A percentile compares a stretch with the other conserved stretches of the same genome.
Conservation (phyloP, 331 rosid species). For the Pyracantha coccinea region DNA sequence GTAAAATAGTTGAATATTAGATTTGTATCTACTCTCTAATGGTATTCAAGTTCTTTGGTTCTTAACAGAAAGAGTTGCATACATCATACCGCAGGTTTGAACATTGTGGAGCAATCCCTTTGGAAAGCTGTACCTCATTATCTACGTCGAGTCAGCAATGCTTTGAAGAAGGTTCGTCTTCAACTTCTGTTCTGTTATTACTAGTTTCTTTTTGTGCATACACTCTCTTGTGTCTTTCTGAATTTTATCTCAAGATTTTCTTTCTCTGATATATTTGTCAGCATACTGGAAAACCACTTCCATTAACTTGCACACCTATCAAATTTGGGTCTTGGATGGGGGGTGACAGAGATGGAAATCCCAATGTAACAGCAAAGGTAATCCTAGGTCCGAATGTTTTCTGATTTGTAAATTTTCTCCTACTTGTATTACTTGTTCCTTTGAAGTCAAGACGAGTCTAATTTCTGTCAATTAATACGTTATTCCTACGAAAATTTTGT, state of each 20-base stretch:
- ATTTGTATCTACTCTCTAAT: background rate
- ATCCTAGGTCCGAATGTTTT: background rate
- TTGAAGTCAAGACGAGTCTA: background rate
- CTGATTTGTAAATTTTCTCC: background rate
- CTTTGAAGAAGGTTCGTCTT: slow-evolving; percentile 71
- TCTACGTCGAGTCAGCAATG: slow-evolving; percentile 88
- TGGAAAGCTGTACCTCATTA: slow-evolving; percentile 98
- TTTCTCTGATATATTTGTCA: slow-evolving; percentile 21
- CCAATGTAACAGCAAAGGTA: slow-evolving; percentile 94
- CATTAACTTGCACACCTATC: slow-evolving; percentile 87
- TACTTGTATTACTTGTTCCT: background rate
- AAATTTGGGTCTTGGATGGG: slow-evolving; percentile 99
- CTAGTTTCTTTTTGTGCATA: background rate
- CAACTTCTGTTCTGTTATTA: slow-evolving; percentile 10
- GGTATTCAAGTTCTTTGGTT: slow-evolving; percentile 11
- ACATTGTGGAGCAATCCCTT: slow-evolving; percentile 94
- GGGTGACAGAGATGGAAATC: slow-evolving; percentile 98
- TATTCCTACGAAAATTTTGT: background rate
- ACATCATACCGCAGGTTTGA: slow-evolving; percentile 50
- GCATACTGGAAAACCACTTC: slow-evolving; percentile 97
- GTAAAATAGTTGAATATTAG: slow-evolving; percentile 27
- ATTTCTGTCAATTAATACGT: background rate
- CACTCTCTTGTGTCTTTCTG: background rate
- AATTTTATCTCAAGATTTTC: background rate
- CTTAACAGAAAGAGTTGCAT: slow-evolving; percentile 8